Conservation (phyloP, 768 basidiomycete species). For the Chalciporus piperatus region DNA sequence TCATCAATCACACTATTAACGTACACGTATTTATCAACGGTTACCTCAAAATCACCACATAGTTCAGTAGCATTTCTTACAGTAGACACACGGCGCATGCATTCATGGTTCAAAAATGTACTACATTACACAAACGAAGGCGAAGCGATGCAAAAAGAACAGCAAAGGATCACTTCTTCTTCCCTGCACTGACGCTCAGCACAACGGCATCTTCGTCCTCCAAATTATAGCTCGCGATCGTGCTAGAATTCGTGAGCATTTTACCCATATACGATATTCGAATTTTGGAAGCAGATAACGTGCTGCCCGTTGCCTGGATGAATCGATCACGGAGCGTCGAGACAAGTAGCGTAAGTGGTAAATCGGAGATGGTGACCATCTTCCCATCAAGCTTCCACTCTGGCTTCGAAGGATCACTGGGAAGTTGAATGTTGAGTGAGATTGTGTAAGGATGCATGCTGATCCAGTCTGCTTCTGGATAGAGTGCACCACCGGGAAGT, state of each 20-base stretch:
- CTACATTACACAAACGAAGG: constrained; percentile 10
- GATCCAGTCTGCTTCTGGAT: constrained; percentile 89
- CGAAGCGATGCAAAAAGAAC: neutral
- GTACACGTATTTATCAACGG: constrained; percentile 16
- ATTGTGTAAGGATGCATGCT: constrained; percentile 90
- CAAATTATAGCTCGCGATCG: constrained; percentile 84
- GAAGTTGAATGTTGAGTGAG: constrained; percentile 80
- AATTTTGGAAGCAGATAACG: constrained; percentile 77
- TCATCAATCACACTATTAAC: constrained; percentile 13
- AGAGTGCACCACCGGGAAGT: constrained; percentile 77
- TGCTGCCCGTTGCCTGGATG: constrained; percentile 70
- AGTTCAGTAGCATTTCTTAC: neutral
- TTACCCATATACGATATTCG: constrained; percentile 77
- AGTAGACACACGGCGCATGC: constrained; percentile 12
- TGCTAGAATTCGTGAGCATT: constrained; percentile 83
- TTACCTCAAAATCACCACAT: neutral
- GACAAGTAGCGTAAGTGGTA: constrained; percentile 81
- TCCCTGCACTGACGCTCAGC: constrained; percentile 71
- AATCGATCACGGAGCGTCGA: constrained; percentile 91
- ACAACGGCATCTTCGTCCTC: constrained; percentile 87
- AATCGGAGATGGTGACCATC: constrained; percentile 71
- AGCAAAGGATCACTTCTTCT: constrained; percentile 54
- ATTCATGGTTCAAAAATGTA: constrained; percentile 7
- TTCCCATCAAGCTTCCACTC: constrained; percentile 92
- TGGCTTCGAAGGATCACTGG: constrained; percentile 75